Base-by-base conservation (phyloP, 2,329 filamentous ascomycete species). In the Tolypocladium tropicale region DNA sequence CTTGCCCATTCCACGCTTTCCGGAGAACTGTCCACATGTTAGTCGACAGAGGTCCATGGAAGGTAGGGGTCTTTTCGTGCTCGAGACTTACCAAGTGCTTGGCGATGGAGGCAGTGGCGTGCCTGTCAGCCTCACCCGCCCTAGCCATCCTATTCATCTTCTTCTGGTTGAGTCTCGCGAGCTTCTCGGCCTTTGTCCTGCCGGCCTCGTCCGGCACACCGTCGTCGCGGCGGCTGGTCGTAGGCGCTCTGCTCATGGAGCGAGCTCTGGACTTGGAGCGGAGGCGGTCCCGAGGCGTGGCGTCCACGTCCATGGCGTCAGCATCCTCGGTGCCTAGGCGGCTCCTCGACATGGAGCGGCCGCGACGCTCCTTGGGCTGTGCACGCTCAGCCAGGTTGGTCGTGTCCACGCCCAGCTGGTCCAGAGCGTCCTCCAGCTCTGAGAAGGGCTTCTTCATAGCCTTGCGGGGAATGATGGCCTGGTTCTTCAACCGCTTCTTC, bases 91-190 rank as follows among this genome's bases (percentile, higher is more conserved):
- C 87, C 82, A 99, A 79, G 77, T 97, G 94, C 78, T 95, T 99
- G 60, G 86, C 83, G 73, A 95, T 75, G 54, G 89, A 81, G 39
- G 89, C 88, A 56, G 86, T 86, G 59, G 85, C 84, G 76, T 97
- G 93, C 70, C 95, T 85, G 80, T 99, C 94, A 59, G 88, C 92
- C 78, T 99, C 94, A 79, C 94, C 94, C 80, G 95, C 90, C 72
- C 92, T 86, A 49, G 94, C 94, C 88, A 95, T 94, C 62, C 93
- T 84, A 79, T 99, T 99, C 91, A 95, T 96, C 83, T 91, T 93
- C 81, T 93, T 91, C 85, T 99, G 95, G 66, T 86, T 81, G 70
- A 99, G 76, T 81, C 96, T 97, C 69, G 85, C 81, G 70, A 95
- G 78, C 67, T 87, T 85, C 73, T 96, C 92, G 39, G 90, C 91